Evolutionary conservation across 371 early-diverging fungal genomes (phyloP).

Genomic region (Smittium mucronatum): DNA sequence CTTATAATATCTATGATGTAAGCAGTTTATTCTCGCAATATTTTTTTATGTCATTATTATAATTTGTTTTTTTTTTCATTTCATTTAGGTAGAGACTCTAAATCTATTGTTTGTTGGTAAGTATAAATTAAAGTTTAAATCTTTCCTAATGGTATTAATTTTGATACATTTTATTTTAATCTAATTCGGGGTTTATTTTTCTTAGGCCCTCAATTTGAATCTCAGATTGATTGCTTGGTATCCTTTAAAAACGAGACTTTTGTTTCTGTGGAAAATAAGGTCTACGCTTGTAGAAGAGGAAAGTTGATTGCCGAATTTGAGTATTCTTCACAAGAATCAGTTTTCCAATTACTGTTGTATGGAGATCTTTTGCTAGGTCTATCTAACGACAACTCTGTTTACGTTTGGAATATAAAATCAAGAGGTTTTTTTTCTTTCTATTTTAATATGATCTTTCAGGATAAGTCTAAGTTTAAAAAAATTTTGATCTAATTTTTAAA

Average conservation of each 20-base stretch:
- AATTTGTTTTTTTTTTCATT: too few relatives aligned
- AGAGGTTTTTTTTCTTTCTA: constrained; percentile 16
- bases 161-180: background rate
- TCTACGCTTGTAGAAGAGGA: constrained; percentile 57
- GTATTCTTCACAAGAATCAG: constrained; percentile 4
- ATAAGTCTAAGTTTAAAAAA: background rate
- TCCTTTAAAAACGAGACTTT: constrained; percentile 54
- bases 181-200: too few relatives aligned
- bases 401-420: constrained; percentile 57
- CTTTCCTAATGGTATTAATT: background rate
- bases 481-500: background rate
- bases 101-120: constrained; percentile 43
- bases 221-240: constrained; percentile 63
- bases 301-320: constrained; percentile 38
- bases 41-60: too few relatives aligned
- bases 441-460: too few relatives aligned
- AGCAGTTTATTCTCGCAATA: constrained; percentile 19
- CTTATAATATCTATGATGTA: constrained; percentile 75
- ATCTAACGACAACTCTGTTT: constrained; percentile 62
- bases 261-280: constrained; percentile 42
- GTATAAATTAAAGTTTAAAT: background rate
- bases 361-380: constrained; percentile 66
- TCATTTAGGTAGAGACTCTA: constrained; percentile 40
- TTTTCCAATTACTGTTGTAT: background rate
- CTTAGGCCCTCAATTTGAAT: constrained; percentile 43